Evolutionary conservation across 139 green algal species (phyloP).

Genomic region (Zygnema circumcarinatum): DNA sequence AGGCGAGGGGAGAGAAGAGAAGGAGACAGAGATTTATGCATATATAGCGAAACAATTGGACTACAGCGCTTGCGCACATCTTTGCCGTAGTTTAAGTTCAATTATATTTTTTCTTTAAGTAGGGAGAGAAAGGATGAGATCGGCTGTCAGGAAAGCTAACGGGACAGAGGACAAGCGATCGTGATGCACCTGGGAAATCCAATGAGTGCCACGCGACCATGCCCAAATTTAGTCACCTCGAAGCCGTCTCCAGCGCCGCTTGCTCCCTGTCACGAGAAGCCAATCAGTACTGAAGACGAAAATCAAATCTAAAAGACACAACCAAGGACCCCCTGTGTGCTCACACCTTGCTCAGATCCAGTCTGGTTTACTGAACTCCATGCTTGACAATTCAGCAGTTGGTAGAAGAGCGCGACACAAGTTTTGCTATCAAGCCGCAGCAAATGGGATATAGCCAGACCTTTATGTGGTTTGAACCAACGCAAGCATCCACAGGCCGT

Average conservation of each 20-base stretch:
- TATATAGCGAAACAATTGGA: neutral
- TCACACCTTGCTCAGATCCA: neutral
- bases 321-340: neutral
- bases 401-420: too few relatives aligned
- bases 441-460: neutral
- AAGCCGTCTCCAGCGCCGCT: conserved; percentile 84
- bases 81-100: neutral
- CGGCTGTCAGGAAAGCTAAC: neutral
- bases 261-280: conserved; percentile 24
- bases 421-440: too few relatives aligned
- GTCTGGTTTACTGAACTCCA: neutral
- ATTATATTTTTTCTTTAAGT: too few relatives aligned
- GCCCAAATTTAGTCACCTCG: conserved; percentile 96
- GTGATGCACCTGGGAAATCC: conserved; percentile 68
- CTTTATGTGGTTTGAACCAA: neutral
- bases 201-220: conserved; percentile 93
- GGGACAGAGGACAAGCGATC: too few relatives aligned
- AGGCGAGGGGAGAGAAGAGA: neutral
- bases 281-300: neutral
- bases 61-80: neutral
- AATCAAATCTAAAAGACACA: conserved; percentile 3
- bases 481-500: too few relatives aligned
- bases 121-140: too few relatives aligned
- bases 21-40: neutral
- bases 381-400: neutral